Evolutionary conservation across 129 eudicot genomes (phyloP).

Genomic region (Flaveria linearis): DNA sequence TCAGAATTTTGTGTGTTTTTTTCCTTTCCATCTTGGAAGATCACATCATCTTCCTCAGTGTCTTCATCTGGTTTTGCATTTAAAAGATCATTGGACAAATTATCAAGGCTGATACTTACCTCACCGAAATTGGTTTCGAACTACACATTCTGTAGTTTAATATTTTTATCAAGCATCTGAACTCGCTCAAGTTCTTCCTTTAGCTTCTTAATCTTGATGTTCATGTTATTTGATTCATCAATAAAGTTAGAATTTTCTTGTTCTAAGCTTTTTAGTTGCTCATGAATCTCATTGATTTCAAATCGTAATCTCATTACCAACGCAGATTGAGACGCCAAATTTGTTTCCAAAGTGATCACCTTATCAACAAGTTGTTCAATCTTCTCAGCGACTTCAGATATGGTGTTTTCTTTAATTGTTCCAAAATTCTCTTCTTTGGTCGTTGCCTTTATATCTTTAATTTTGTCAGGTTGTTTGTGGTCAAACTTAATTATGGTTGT

Average conservation of each 20-base stretch:
- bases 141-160: constrained; percentile 34
- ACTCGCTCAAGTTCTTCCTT: constrained; percentile 49
- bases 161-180: constrained; percentile 40
- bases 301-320: constrained; percentile 45
- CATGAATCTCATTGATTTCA: constrained; percentile 50
- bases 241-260: constrained; percentile 37
- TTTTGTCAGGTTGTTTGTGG: constrained; percentile 18
- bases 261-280: constrained; percentile 45
- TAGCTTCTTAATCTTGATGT: constrained; percentile 45
- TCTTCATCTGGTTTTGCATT: constrained; percentile 35
- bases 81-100: constrained; percentile 43
- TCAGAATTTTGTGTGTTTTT: background rate
- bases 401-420: constrained; percentile 42
- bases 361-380: constrained; percentile 69
- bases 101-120: constrained; percentile 44
- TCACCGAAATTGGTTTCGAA: constrained; percentile 39
- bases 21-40: background rate
- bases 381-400: constrained; percentile 62
- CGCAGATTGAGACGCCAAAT: constrained; percentile 53
- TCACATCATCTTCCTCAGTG: constrained; percentile 14
- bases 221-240: constrained; percentile 41
- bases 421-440: constrained; percentile 37
- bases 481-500: constrained; percentile 9
- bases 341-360: constrained; percentile 51
- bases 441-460: constrained; percentile 33